Conservation (phyloP, 768 basidiomycete genomes). For the Gloeopeniophorella convolvens region DNA sequence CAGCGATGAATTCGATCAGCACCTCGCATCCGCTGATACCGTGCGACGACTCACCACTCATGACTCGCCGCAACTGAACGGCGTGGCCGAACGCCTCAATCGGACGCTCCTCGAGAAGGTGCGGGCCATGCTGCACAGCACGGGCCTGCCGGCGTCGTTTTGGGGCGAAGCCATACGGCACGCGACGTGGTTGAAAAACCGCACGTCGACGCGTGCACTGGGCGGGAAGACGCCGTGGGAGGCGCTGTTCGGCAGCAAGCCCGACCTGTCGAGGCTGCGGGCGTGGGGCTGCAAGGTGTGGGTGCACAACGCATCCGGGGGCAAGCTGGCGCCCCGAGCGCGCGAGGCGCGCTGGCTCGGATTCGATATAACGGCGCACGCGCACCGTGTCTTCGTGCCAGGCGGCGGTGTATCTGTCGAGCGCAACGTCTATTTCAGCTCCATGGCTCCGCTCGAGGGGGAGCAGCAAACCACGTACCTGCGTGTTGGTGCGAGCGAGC, state of each 20-base stretch:
- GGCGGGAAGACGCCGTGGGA: slow-evolving; percentile 24
- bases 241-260: slow-evolving; percentile 10
- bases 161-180: slow-evolving; percentile 36
- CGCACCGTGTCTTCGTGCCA: slow-evolving; percentile 14
- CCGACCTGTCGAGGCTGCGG: slow-evolving; percentile 14
- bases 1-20: slow-evolving; percentile 30
- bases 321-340: not conserved
- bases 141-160: slow-evolving; percentile 30
- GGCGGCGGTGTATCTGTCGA: slow-evolving; percentile 17
- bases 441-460: not conserved
- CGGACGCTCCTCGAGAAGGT: slow-evolving; percentile 31
- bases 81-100: slow-evolving; percentile 37
- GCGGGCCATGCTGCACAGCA: slow-evolving; percentile 31
- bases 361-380: slow-evolving; percentile 8
- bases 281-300: slow-evolving; percentile 15
- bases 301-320: slow-evolving; percentile 5
- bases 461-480: too few relatives aligned
- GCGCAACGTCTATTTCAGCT: slow-evolving; percentile 11
- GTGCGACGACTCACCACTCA: slow-evolving; percentile 33
- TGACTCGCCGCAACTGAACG: slow-evolving; percentile 40
- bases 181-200: slow-evolving; percentile 33
- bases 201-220: slow-evolving; percentile 25
- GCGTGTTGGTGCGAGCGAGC: too few relatives aligned
- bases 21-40: slow-evolving; percentile 35
- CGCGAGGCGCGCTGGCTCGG: not conserved